These are phyloP conservation scores for Termitomyces sp. DNA, from an alignment of 768 basidiomycete species.

Conservation along the genomic window DNA sequence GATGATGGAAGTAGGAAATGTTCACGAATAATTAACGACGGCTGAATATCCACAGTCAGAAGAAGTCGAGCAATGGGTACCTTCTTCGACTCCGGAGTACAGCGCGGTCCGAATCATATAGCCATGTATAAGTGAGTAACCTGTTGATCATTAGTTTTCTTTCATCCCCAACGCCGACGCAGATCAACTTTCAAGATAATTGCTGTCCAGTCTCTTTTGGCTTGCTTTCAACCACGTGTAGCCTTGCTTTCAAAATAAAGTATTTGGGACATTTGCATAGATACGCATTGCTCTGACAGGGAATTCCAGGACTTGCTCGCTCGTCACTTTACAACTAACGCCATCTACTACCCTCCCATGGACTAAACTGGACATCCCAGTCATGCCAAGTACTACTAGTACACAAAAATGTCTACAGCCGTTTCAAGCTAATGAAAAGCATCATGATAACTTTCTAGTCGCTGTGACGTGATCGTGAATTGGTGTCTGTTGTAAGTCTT, in stretches of 20 bases:
- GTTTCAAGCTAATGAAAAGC: background rate
- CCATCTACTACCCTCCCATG: background rate
- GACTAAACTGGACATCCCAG: background rate
- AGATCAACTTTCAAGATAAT: conserved; percentile 11
- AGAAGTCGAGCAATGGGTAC: conserved; percentile 51
- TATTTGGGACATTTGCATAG: conserved; percentile 4
- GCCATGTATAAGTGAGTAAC: conserved; percentile 18
- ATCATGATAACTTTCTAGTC: background rate
- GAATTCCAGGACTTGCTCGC: background rate
- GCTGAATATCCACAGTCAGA: conserved; percentile 39
- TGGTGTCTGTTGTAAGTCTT: background rate
- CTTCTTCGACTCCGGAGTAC: conserved; percentile 23
- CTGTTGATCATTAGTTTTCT: background rate
- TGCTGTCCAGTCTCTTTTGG: background rate
- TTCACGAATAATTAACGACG: background rate
- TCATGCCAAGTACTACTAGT: background rate
- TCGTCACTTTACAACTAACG: conserved; percentile 3
- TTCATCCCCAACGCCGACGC: background rate
- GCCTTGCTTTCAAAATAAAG: background rate
- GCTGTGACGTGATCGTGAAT: background rate
- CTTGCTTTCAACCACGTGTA: conserved; percentile 9
- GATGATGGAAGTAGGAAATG: conserved; percentile 40
- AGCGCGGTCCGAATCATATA: conserved; percentile 22
- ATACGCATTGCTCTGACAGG: background rate
- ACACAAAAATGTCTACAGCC: background rate